Evolutionary conservation across 108 stramenopile species (phyloP).

Genomic region (Bacterosira constricta): DNA sequence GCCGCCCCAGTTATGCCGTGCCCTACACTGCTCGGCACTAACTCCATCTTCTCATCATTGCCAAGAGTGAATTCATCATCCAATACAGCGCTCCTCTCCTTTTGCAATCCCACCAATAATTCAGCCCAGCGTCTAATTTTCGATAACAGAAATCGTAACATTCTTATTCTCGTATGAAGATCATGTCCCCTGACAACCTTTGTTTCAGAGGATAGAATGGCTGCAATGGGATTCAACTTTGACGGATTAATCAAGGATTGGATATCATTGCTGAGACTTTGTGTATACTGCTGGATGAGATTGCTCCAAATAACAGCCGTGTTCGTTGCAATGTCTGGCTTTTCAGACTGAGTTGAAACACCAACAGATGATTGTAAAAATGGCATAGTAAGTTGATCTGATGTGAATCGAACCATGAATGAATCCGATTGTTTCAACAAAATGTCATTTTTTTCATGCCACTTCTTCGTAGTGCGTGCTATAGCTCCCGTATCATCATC

Average conservation of each 20-base stretch:
- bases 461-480: not conserved
- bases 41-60: not conserved
- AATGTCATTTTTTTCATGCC: not conserved
- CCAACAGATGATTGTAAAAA: too few relatives aligned
- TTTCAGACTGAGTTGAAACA: too few relatives aligned
- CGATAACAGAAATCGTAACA: not conserved
- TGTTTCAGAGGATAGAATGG: not conserved
- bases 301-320: not conserved
- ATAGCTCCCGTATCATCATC: too few relatives aligned
- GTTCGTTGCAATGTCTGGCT: not conserved
- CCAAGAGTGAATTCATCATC: not conserved
- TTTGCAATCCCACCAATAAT: not conserved
- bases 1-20: not conserved
- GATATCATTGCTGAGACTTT: not conserved
- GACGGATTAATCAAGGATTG: not conserved
- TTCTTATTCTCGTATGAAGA: not conserved
- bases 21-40: not conserved
- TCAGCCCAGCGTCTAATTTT: not conserved
- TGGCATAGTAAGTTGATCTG: not conserved
- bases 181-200: not conserved
- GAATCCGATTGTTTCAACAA: not conserved
- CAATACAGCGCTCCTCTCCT: not conserved
- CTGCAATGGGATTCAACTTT: not conserved
- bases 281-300: not conserved
- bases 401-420: not conserved